Percentiles rank a stretch among this genome's conserved stretches.
These are phyloP conservation scores for Filobasidium uniguttulatum DNA, from an alignment of 1,284 basidiomycete genomes.

Conservation along the genomic window DNA sequence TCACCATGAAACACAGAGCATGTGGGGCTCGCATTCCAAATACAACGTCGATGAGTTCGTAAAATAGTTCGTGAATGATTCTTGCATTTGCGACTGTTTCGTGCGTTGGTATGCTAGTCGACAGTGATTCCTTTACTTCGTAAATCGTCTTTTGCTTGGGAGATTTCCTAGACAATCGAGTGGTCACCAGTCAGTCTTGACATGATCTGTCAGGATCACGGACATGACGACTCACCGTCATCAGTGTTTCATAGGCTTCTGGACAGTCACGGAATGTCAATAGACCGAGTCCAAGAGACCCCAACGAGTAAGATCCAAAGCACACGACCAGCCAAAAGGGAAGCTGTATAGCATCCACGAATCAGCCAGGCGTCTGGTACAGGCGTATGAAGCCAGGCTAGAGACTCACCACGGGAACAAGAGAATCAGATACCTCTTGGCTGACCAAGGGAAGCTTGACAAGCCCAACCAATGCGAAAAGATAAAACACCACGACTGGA, in stretches of 20 bases:
- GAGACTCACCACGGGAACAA: conserved; percentile 49
- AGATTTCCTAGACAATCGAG: conserved; percentile 44
- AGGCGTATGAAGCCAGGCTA: neutral
- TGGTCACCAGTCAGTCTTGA: too few species aligned
- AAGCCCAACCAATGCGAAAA: conserved; percentile 45
- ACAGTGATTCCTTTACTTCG: conserved; percentile 52
- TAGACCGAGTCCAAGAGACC: conserved; percentile 56
- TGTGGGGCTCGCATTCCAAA: too few species aligned
- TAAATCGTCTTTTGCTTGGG: conserved; percentile 55
- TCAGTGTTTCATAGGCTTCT: conserved; percentile 56
- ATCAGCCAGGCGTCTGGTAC: neutral
- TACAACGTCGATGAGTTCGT: too few species aligned
- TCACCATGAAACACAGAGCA: too few species aligned
- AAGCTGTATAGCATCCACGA: conserved; percentile 39
- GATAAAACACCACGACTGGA: conserved; percentile 42
- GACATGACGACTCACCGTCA: conserved; percentile 41
- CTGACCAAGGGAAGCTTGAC: conserved; percentile 49
- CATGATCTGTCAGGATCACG: too few species aligned
- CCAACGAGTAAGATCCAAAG: conserved; percentile 59
- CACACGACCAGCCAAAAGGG: conserved; percentile 64
- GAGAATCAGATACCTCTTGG: conserved; percentile 37
- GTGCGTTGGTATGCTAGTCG: too few species aligned
- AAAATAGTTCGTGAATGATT: too few species aligned
- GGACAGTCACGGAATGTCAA: conserved; percentile 58
- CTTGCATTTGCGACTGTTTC: too few species aligned